Evolutionary conservation across 2,329 filamentous ascomycete genomes (phyloP).

Genomic region (Biscogniauxia marginata): DNA sequence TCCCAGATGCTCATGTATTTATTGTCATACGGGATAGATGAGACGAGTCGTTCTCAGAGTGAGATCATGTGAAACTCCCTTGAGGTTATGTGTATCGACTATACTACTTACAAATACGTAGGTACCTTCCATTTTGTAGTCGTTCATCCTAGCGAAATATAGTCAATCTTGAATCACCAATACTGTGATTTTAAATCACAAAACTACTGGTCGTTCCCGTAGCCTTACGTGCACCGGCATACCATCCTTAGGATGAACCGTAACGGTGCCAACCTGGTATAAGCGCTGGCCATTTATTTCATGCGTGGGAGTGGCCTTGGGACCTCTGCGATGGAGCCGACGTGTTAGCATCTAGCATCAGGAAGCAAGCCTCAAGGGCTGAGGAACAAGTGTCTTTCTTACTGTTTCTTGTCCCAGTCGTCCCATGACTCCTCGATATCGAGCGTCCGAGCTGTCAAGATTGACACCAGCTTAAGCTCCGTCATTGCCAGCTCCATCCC

Average conservation of each 20-base stretch:
- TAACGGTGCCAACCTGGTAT: slow-evolving; percentile 29
- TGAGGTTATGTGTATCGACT: too few relatives aligned
- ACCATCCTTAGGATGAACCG: slow-evolving; percentile 36
- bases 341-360: slow-evolving; percentile 4
- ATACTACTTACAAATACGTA: too few relatives aligned
- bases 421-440: slow-evolving; percentile 48
- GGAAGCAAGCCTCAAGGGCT: background rate
- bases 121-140: too few relatives aligned
- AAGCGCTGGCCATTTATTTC: slow-evolving; percentile 31
- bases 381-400: slow-evolving; percentile 8
- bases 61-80: too few relatives aligned
- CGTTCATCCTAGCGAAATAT: too few relatives aligned
- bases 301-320: slow-evolving; percentile 22
- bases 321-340: slow-evolving; percentile 10
- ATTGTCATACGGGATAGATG: too few relatives aligned
- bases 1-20: too few relatives aligned
- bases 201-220: slow-evolving; percentile 9
- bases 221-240: slow-evolving; percentile 39
- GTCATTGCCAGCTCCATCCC: slow-evolving; percentile 56
- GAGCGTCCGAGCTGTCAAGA: slow-evolving; percentile 47
- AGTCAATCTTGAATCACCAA: too few relatives aligned
- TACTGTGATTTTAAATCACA: too few relatives aligned
- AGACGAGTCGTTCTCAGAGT: too few relatives aligned
- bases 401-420: slow-evolving; percentile 34
- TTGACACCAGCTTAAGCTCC: slow-evolving; percentile 49